These are phyloP conservation scores for Neonectria neomacrospora DNA, from an alignment of 2,329 filamentous ascomycete genomes.

Conservation along the genomic window DNA sequence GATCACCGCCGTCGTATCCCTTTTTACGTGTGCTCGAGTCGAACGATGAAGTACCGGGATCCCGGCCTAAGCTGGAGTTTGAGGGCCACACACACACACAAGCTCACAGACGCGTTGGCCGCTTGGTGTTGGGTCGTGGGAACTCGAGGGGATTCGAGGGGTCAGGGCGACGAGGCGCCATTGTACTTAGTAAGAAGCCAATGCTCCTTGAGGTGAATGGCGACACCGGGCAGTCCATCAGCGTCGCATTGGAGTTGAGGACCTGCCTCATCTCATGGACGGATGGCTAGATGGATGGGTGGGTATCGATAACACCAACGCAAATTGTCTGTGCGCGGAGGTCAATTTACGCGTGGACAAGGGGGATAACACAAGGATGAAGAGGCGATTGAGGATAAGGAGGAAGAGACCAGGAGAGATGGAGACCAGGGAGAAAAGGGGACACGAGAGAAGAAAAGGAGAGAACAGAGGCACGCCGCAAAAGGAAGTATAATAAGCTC, in stretches of 20 bases:
- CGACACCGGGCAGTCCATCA: slow-evolving; percentile 6
- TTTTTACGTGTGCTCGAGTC: slow-evolving; percentile 26
- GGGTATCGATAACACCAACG: slow-evolving; percentile 12
- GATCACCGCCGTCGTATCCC: slow-evolving; percentile 19
- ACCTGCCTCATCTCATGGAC: neutral
- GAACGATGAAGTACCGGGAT: slow-evolving; percentile 21
- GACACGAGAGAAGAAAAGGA: neutral
- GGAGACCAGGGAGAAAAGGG: neutral
- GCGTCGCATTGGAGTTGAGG: slow-evolving; percentile 5
- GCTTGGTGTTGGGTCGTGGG: neutral
- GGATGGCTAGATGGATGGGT: slow-evolving; percentile 6
- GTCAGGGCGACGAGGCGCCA: neutral
- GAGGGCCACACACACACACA: slow-evolving; percentile 1
- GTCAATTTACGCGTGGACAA: slow-evolving; percentile 35
- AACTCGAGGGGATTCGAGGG: slow-evolving; percentile 7
- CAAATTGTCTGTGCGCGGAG: slow-evolving; percentile 38
- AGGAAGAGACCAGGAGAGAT: neutral
- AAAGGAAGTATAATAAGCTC: neutral
- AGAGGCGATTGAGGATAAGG: neutral
- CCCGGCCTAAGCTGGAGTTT: slow-evolving; percentile 9
- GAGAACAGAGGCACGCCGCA: neutral
- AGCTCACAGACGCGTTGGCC: neutral
- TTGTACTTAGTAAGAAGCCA: neutral
- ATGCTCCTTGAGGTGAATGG: slow-evolving; percentile 8
- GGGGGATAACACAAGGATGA: slow-evolving; percentile 17